Base-by-base conservation (phyloP, 176 grass and related monocot genomes). In the Bonia amplexicaulis region DNA sequence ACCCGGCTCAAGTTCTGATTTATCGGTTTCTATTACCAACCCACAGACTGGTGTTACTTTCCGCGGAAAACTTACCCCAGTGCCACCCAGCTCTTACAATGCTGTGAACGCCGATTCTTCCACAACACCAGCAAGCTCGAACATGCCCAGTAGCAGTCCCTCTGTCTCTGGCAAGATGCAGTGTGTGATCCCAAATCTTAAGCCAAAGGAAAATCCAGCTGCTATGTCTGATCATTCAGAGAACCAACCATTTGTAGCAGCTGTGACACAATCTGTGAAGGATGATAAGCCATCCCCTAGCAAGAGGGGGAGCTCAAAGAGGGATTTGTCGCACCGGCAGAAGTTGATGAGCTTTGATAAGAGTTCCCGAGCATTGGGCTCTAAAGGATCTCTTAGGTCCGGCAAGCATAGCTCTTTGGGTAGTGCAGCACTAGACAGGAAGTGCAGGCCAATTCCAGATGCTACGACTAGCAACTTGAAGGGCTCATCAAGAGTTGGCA, bases 271-370 rank as follows among this genome's bases (percentile, higher is more conserved):
- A 25, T 77, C 83, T 85, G n/a, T 47, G 16, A 91, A 90, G 75
- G 81, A 90, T 82, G 88, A 94, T 59, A 99, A 86, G 79, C 66
- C 92, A 66, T 80, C 79, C 45, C 47, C 83, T 83, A 89, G 83
- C 57, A 99, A 90, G 79, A 89, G 80, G 39, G 84, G 84, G 25
- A 70, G 39, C 74, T 94, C 90, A 80, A 99, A 94, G 84, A 92
- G 89, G 79, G 96, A 99, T 78, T 89, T 85, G n/a, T 71, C 80
- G 29, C 93, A 96, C 70, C 90, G 91, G 35, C 92, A 92, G 65
- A 99, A 99, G 78, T 92, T 94, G 59, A 92, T 88, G 79, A 81
- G 88, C 84, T 88, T 96, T 65, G 96, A 99, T 89, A 99, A 99
- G 76, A 91, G 85, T 74, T 96, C 90, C 68, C 88, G 92, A 69